Base-by-base conservation (phyloP, 805 yeast species). In the Schizosaccharomyces lindneri region DNA sequence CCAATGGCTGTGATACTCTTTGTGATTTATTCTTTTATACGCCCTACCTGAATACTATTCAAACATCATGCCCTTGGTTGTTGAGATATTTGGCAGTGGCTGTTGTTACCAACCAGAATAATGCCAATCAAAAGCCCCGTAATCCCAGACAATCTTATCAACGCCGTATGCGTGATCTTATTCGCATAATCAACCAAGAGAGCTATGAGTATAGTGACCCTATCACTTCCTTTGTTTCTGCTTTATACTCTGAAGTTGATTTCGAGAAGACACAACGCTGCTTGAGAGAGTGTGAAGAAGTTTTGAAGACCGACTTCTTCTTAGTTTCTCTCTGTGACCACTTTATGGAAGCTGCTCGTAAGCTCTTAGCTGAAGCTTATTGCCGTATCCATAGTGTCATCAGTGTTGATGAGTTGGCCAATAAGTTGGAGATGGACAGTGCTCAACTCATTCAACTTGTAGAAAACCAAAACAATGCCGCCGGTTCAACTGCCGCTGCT, bases 51-150 rank as follows among this genome's bases (percentile, higher is more conserved):
- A 78, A 82, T 63, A 78, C 85, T 2, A 82, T 82, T 68, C 86
- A 83, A 71, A 84, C 85, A 41, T 75, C 84, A 7, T 78, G 82
- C 68, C 87, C 87, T 24, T 83, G 87, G 87, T 73, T 83, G 60
- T 70, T 82, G 65, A 77, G 87, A 67, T 83, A 83, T 68, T 70
- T 83, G 62, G 78, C 80, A 31, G 83, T 79, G 36, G 83, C 84
- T n/a, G 82, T 81, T 61, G 48, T 41, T 31, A 68, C 74, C 17
- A 67, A 64, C 69, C 71, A 65, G 66, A 66, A 65, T 61, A 69
- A 63, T 65, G 57, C 57, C 5, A 51, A 51, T 29, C 36, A 24
- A n/a, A 51, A 51, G 32, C 57, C 57, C 21, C 67, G 66, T 59
- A 66, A 66, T 64, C 48, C 48, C n/a, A 62, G 65, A 11, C 55